phyloP scores from a whole-genome alignment of 441 rosid species.

The Populus hybrid region DNA sequence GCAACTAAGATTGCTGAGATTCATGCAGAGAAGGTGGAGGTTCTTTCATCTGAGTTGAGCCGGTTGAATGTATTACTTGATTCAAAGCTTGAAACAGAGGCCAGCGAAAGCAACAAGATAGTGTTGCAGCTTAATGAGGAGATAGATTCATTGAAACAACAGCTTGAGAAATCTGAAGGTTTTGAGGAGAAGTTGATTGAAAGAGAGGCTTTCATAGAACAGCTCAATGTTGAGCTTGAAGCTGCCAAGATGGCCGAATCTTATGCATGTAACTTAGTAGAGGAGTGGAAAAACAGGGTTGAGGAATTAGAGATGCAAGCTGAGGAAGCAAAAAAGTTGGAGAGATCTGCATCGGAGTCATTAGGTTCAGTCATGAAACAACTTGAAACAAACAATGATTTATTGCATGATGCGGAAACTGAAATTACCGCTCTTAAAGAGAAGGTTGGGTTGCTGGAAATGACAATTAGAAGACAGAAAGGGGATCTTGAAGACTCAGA shows the following conservation, averaged over 20 bases:
- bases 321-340: constrained; percentile 58
- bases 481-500: constrained; percentile 68
- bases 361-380: constrained; percentile 66
- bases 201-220: constrained; percentile 57
- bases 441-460: constrained; percentile 67
- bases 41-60: constrained; percentile 63
- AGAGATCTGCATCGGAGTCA: constrained; percentile 75
- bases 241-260: constrained; percentile 85
- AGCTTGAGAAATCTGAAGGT: constrained; percentile 50
- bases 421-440: constrained; percentile 58
- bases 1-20: constrained; percentile 85
- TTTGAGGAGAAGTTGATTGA: constrained; percentile 52
- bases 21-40: constrained; percentile 70
- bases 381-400: constrained; percentile 58
- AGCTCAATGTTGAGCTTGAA: constrained; percentile 76
- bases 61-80: constrained; percentile 61
- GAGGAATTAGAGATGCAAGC: constrained; percentile 56
- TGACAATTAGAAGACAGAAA: constrained; percentile 53
- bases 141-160: constrained; percentile 45
- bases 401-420: constrained; percentile 58
- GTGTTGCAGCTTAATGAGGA: constrained; percentile 53
- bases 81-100: constrained; percentile 56
- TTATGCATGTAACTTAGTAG: constrained; percentile 57
- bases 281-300: constrained; percentile 58
- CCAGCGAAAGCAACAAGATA: constrained; percentile 42